Percentiles rank a stretch among this genome's conserved stretches.
Conservation (phyloP, 352 stramenopile genomes). For the Peronospora farinosa region DNA sequence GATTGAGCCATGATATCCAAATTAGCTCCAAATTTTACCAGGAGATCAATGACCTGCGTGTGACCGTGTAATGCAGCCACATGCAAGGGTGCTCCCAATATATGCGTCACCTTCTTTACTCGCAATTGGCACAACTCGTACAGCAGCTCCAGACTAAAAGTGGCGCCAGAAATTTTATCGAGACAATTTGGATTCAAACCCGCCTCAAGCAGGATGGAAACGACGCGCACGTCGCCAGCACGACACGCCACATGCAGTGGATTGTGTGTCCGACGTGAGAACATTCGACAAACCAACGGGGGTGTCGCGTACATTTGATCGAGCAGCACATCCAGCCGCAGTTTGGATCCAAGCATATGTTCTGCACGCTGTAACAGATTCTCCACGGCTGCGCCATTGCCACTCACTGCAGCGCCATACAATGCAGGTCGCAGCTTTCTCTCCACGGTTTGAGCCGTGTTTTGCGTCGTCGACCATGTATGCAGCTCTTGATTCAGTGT, state of each 20-base stretch:
- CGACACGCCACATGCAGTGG: constrained; percentile 68
- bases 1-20: constrained; percentile 52
- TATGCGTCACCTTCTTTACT: constrained; percentile 57
- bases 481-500: constrained; percentile 38
- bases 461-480: constrained; percentile 24
- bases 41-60: constrained; percentile 48
- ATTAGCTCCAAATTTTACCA: constrained; percentile 53
- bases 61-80: constrained; percentile 63
- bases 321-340: constrained; percentile 55
- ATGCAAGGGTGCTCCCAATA: constrained; percentile 62
- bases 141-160: constrained; percentile 49
- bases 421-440: constrained; percentile 41
- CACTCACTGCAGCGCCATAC: constrained; percentile 9
- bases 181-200: constrained; percentile 69
- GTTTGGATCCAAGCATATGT: constrained; percentile 49
- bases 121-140: constrained; percentile 67
- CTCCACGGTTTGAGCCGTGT: constrained; percentile 37
- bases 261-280: constrained; percentile 65
- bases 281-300: constrained; percentile 47
- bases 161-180: constrained; percentile 67
- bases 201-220: constrained; percentile 48
- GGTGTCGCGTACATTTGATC: constrained; percentile 72
- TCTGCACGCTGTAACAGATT: constrained; percentile 23
- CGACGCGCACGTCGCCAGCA: constrained; percentile 49
- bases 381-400: too few relatives aligned